Percentiles rank a stretch among this genome's conserved stretches.
Evolutionary conservation across 257 asterid genomes (phyloP).

Genomic region (Solanum pimpinellifolium): DNA sequence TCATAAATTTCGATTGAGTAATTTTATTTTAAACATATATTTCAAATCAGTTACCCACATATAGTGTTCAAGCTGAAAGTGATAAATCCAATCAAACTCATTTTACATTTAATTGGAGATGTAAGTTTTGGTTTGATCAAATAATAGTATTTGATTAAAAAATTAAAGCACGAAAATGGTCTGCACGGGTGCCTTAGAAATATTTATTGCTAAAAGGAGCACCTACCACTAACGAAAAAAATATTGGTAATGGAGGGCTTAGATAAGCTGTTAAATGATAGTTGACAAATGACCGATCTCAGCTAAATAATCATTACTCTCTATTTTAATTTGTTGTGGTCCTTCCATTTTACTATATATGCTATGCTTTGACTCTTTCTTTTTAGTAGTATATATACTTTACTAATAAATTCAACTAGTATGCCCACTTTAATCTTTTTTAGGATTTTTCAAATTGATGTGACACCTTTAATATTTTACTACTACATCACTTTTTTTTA

Average conservation of each 20-base stretch:
- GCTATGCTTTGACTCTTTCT: conserved; percentile 17
- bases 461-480: neutral
- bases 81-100: neutral
- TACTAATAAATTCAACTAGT: neutral
- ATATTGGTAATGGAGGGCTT: conserved; percentile 16
- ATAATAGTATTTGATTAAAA: neutral
- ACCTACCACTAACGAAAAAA: conserved; percentile 7
- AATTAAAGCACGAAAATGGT: neutral
- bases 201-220: neutral
- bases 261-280: neutral
- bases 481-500: neutral
- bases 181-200: neutral
- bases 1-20: neutral
- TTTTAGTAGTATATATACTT: neutral
- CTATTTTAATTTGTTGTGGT: conserved; percentile 9
- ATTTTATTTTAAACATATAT: neutral
- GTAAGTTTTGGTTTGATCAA: neutral
- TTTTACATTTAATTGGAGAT: neutral
- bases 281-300: conserved; percentile 27
- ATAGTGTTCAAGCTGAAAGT: neutral
- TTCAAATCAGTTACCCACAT: neutral
- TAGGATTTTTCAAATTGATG: neutral
- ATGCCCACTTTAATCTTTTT: neutral
- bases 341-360: conserved; percentile 5
- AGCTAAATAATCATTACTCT: conserved; percentile 6